phyloP scores from a whole-genome alignment of 805 yeast genomes.

The Yarrowia yakushimensis region DNA sequence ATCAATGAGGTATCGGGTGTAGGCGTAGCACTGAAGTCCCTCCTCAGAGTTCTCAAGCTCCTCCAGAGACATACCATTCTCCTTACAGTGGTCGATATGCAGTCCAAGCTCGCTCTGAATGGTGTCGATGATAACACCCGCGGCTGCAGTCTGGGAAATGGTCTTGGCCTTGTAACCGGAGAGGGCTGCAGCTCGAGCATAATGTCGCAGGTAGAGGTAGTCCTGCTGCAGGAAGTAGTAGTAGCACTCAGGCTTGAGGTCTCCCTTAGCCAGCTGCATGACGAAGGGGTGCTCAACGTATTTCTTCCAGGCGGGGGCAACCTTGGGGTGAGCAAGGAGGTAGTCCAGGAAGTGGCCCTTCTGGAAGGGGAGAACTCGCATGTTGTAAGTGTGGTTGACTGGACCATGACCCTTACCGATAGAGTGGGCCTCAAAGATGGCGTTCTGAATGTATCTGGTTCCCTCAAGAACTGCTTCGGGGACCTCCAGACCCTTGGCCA shows the following conservation, averaged over 20 bases:
- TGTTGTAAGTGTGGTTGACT: constrained; percentile 57
- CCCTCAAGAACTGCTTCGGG: constrained; percentile 52
- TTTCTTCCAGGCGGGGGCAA: constrained; percentile 52
- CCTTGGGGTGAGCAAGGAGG: constrained; percentile 53
- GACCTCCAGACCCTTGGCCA: constrained; percentile 54
- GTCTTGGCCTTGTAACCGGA: constrained; percentile 62
- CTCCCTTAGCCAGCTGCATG: constrained; percentile 48
- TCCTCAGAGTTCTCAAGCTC: constrained; percentile 48
- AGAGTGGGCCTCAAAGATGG: constrained; percentile 49
- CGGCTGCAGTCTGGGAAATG: constrained; percentile 45
- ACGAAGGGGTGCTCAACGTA: constrained; percentile 63
- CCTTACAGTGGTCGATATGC: constrained; percentile 52
- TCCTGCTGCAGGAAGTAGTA: constrained; percentile 59
- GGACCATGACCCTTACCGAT: constrained; percentile 62
- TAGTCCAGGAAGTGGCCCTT: constrained; percentile 47
- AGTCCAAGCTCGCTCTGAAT: constrained; percentile 54
- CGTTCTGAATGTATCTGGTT: constrained; percentile 64
- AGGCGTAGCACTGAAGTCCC: constrained; percentile 55
- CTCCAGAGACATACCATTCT: constrained; percentile 41
- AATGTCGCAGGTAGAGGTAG: constrained; percentile 63
- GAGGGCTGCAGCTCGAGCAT: constrained; percentile 60
- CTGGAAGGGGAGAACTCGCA: constrained; percentile 37
- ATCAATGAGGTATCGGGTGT: constrained; percentile 56
- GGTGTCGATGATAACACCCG: constrained; percentile 47
- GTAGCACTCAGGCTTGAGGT: constrained; percentile 50